Conservation (phyloP, 2,329 filamentous ascomycete species). For the Didymella pinodella region DNA sequence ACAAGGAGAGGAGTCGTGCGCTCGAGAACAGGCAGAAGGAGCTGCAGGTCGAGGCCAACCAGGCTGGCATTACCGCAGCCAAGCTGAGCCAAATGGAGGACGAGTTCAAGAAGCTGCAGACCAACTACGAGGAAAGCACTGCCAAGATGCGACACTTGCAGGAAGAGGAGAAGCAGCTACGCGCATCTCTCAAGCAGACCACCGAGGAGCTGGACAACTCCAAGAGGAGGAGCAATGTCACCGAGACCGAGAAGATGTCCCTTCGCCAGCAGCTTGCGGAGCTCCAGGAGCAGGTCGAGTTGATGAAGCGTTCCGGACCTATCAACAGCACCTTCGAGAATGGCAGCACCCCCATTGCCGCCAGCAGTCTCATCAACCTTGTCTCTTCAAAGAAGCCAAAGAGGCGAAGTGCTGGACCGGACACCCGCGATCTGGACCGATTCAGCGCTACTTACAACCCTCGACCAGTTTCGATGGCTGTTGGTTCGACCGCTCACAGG, state of each 20-base stretch:
- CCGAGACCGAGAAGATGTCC: conserved; percentile 84
- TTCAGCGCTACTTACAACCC: conserved; percentile 95
- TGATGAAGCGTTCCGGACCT: conserved; percentile 80
- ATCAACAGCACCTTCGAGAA: conserved; percentile 72
- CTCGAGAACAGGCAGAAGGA: conserved; percentile 92
- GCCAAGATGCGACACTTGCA: conserved; percentile 92
- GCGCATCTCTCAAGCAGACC: conserved; percentile 80
- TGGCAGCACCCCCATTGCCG: conserved; percentile 60
- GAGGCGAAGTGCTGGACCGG: conserved; percentile 87
- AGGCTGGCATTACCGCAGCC: conserved; percentile 93
- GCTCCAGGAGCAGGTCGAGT: conserved; percentile 89
- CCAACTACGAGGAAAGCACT: conserved; percentile 87
- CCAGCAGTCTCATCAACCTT: conserved; percentile 89
- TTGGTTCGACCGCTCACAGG: conserved; percentile 69
- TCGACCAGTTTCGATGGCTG: conserved; percentile 93
- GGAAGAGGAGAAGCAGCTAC: conserved; percentile 87
- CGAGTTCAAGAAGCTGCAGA: conserved; percentile 91
- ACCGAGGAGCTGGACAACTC: conserved; percentile 82
- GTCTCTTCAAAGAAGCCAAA: conserved; percentile 98
- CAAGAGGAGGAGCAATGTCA: conserved; percentile 74
- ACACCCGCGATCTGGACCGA: conserved; percentile 84
- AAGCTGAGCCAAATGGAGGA: conserved; percentile 90
- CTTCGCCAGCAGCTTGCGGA: conserved; percentile 88
- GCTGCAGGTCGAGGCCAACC: conserved; percentile 94
- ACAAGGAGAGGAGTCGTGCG: conserved; percentile 90